Base-by-base conservation (phyloP, 805 yeast species). In the Kodamaea leandrae region DNA sequence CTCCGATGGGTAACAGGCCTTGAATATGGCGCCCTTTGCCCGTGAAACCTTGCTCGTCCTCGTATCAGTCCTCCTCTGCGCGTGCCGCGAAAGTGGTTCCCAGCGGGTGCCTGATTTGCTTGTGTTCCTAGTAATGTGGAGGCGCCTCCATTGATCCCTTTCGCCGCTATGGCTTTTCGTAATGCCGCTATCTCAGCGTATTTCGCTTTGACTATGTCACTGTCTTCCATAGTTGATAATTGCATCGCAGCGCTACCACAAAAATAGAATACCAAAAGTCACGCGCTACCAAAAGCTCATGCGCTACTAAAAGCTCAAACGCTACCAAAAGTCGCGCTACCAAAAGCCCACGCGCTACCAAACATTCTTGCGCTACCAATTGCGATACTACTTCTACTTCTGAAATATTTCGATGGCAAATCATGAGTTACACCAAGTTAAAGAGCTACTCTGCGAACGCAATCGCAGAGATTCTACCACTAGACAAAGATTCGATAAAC, bases 401-500 rank as follows among this genome's bases (percentile, higher is more conserved):
- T n/a, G n/a, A n/a, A n/a, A n/a, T n/a, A 13, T 36, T 29, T 28
- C 25, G 40, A 37, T 20, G 40, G 40, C 40, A 37, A 37, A 34
- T n/a, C n/a, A n/a, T 53, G 56, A 41, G 39, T 12, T 51, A 55
- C 41, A 47, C 52, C 18, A 50, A 48, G 25, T 52, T 63, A 7
- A 47, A 54, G 29, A 49, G 54, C 36, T 65, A 60, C 45, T 60
- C 63, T 9, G 44, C 49, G 9, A 48, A 45, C 21, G 61, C 64
- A 16, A 49, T 64, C 14, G 55, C 52, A 6, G 44, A 66, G 13
- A 57, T 80, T 1, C 51, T 82, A 13, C 87, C 87, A 0, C 57
- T 82, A 29, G 88, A 82, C 46, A 64, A 67, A 12, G 83, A 78
- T 6, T 65, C 83, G 0, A 60, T 80, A 23, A 50, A 53, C 9